These are phyloP conservation scores for Colletotrichum echinochloae DNA, from an alignment of 2,329 filamentous ascomycete genomes.

Conservation along the genomic window DNA sequence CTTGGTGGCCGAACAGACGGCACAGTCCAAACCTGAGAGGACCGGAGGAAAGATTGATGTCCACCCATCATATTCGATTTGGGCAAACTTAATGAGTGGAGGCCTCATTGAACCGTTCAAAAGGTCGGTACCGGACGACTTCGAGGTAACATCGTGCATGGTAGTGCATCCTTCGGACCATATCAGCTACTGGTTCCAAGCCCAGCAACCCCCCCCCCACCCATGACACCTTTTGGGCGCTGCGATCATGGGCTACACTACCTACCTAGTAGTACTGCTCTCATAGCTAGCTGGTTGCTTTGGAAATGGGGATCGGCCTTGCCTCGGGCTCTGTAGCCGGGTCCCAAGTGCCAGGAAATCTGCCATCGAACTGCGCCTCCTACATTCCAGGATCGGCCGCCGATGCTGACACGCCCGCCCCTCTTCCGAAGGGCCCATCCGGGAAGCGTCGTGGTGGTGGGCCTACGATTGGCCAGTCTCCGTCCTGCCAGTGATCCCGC, in stretches of 20 bases:
- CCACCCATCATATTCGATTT: neutral
- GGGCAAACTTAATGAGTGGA: neutral
- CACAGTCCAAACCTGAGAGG: constrained; percentile 17
- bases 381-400: neutral
- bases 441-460: no score
- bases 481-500: no score
- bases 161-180: neutral
- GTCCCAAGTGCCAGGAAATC: constrained; percentile 22
- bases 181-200: neutral
- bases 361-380: constrained; percentile 6
- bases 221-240: neutral
- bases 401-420: constrained; percentile 16
- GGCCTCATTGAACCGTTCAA: neutral
- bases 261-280: no score
- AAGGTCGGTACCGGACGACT: neutral
- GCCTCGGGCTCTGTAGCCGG: constrained; percentile 2
- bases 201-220: neutral
- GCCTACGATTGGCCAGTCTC: no score
- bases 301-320: neutral
- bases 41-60: neutral
- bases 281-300: neutral
- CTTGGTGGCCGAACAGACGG: neutral
- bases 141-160: neutral
- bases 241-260: neutral
- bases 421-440: no score